A percentile compares a stretch with the other conserved stretches of the same genome.
Conservation (phyloP, 345 rosid species). For the Rhodomyrtus tomentosa region DNA sequence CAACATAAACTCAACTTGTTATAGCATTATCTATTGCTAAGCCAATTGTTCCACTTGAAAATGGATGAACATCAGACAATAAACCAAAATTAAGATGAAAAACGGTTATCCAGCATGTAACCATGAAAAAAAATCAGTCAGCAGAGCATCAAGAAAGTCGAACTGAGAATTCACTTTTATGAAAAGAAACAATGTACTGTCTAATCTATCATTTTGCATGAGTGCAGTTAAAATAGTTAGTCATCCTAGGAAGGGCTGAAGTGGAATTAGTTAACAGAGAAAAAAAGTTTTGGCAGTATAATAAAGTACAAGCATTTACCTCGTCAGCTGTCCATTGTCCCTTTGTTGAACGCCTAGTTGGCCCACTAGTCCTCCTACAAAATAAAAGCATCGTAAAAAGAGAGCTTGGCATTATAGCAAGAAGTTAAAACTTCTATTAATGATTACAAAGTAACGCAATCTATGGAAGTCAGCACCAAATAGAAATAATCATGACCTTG, state of each 20-base stretch:
- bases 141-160: not conserved
- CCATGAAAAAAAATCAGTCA: not conserved
- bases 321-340: constrained; percentile 99
- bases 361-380: constrained; percentile 91
- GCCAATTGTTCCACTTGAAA: not conserved
- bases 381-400: not conserved
- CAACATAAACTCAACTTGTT: not conserved
- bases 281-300: not conserved
- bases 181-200: not conserved
- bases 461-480: not conserved
- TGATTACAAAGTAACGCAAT: not conserved
- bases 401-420: not conserved
- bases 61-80: not conserved
- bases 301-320: constrained; percentile 21
- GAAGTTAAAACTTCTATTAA: not conserved
- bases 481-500: not conserved
- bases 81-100: not conserved
- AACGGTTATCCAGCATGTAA: not conserved
- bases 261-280: not conserved
- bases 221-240: not conserved
- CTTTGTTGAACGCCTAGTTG: constrained; percentile 91
- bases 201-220: not conserved
- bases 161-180: not conserved
- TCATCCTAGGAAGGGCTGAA: not conserved
- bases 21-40: not conserved